Percentiles rank a stretch among this genome's conserved stretches.
Evolutionary conservation across 2,329 filamentous ascomycete genomes (phyloP).

Genomic region (Colletotrichum echinochloae): DNA sequence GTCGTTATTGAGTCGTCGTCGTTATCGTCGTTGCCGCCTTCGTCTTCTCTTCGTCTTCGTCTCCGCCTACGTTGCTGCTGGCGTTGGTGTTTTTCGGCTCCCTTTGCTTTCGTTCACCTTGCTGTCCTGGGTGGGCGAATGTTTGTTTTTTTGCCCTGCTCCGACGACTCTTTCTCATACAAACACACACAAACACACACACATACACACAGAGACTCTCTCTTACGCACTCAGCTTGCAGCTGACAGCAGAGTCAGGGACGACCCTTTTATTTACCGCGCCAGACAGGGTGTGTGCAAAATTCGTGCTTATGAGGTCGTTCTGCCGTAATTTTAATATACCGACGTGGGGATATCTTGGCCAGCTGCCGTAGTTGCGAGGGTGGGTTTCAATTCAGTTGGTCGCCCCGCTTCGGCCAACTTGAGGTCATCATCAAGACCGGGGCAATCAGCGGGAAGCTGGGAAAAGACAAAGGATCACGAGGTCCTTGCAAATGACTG

Average conservation of each 20-base stretch:
- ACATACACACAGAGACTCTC: no score
- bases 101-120: background rate
- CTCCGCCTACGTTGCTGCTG: background rate
- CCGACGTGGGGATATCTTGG: conserved; percentile 35
- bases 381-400: conserved; percentile 38
- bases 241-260: background rate
- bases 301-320: conserved; percentile 33
- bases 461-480: background rate
- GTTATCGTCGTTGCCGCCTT: background rate
- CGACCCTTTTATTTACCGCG: conserved; percentile 19
- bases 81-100: background rate
- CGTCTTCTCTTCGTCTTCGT: background rate
- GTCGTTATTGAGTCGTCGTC: background rate
- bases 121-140: background rate
- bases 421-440: conserved; percentile 31
- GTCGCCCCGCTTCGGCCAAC: conserved; percentile 34
- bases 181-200: no score
- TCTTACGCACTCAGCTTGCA: conserved; percentile 9
- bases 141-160: background rate
- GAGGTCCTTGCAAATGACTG: background rate
- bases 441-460: background rate
- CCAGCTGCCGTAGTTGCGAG: conserved; percentile 25
- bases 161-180: conserved; percentile 15
- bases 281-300: conserved; percentile 16
- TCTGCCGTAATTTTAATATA: conserved; percentile 41